These are phyloP conservation scores for Ephemerocybe angulata DNA, from an alignment of 768 basidiomycete species.

Conservation along the genomic window DNA sequence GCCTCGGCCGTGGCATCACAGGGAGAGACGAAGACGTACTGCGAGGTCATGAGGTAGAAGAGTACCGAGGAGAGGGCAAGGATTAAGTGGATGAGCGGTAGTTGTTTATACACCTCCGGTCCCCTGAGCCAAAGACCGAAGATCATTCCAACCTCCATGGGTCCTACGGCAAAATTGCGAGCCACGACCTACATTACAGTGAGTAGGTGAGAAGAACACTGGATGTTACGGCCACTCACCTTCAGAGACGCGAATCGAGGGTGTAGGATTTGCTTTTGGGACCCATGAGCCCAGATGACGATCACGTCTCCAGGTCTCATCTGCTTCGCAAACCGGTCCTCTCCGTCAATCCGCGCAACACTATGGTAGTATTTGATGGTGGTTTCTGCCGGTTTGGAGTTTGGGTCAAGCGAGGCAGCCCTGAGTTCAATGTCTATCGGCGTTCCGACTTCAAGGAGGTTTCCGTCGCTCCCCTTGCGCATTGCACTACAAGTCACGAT, in stretches of 20 bases:
- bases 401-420: not conserved
- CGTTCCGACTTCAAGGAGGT: not conserved
- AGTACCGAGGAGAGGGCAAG: too few relatives aligned
- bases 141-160: too few relatives aligned
- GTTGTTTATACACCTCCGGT: too few relatives aligned
- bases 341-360: not conserved
- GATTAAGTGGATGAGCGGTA: too few relatives aligned
- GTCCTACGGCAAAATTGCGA: too few relatives aligned
- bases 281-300: not conserved
- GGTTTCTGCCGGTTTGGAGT: not conserved
- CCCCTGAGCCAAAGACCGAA: too few relatives aligned
- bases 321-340: not conserved
- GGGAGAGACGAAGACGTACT: too few relatives aligned
- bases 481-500: not conserved
- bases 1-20: too few relatives aligned
- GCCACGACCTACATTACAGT: too few relatives aligned
- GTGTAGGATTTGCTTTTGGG: not conserved
- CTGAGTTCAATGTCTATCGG: not conserved
- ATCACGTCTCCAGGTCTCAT: not conserved
- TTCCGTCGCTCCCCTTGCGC: not conserved
- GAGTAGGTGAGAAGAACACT: too few relatives aligned
- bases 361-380: not conserved
- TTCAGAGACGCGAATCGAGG: not conserved
- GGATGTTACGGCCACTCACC: not conserved
- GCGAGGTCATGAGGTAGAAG: too few relatives aligned